Evolutionary conservation across 345 rosid species (phyloP).

Genomic region (Rhizophora apiculata): DNA sequence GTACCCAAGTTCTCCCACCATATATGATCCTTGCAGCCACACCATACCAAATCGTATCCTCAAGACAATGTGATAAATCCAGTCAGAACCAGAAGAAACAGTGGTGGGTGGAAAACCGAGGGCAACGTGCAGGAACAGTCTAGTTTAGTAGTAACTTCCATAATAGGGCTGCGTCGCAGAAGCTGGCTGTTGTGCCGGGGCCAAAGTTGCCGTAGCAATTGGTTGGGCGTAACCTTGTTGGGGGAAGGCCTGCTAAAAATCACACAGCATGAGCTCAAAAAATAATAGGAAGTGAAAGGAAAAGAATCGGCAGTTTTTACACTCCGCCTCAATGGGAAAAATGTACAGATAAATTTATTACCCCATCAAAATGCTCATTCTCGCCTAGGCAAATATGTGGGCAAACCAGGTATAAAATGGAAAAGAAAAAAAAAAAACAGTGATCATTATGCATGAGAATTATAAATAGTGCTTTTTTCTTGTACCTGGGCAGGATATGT

Average conservation of each 20-base stretch:
- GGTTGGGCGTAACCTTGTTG: slow-evolving; percentile 69
- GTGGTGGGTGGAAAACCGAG: neutral
- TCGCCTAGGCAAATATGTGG: neutral
- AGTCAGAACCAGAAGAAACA: neutral
- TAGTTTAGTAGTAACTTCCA: slow-evolving; percentile 47
- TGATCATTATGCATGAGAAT: neutral
- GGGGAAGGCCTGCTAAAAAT: slow-evolving; percentile 37
- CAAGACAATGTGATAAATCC: neutral
- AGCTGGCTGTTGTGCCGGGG: slow-evolving; percentile 54
- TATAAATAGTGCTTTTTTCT: neutral
- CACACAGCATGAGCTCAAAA: slow-evolving; percentile 14
- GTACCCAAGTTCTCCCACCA: neutral
- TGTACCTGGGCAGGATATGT: slow-evolving; percentile 82
- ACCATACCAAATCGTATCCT: neutral
- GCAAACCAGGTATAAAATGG: neutral
- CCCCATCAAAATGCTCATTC: no score
- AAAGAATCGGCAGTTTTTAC: neutral
- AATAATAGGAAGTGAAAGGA: neutral
- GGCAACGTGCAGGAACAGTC: neutral
- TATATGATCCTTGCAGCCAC: neutral
- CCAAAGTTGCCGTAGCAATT: slow-evolving; percentile 37
- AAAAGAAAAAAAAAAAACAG: neutral
- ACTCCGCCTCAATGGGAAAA: no score
- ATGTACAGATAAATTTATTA: no score
- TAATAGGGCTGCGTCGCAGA: slow-evolving; percentile 62